Conservation (phyloP, 2,329 filamentous ascomycete genomes). For the Fusarium sterilihyphosum region DNA sequence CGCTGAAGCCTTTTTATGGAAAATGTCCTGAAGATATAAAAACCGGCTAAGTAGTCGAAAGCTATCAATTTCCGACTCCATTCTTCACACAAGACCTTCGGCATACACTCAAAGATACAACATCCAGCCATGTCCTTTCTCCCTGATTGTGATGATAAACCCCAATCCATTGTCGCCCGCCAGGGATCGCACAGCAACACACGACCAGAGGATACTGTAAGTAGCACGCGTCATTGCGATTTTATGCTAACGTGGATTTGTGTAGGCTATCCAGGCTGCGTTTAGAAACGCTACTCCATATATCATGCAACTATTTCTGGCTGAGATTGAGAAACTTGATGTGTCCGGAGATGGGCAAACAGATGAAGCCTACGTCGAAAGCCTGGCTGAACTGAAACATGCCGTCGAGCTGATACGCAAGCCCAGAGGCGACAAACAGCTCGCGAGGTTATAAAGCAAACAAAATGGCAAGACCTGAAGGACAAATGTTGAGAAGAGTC, state of each 20-base stretch:
- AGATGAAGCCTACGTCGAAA: background rate
- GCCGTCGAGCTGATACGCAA: background rate
- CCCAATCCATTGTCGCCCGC: accelerated
- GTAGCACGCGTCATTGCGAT: background rate
- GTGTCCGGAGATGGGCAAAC: background rate
- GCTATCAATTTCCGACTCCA: background rate
- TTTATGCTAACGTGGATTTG: accelerated
- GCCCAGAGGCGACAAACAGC: background rate
- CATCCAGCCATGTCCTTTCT: accelerated
- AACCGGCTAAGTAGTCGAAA: too few species aligned
- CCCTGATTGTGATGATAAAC: accelerated
- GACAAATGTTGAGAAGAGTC: background rate
- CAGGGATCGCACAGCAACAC: accelerated
- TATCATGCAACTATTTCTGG: background rate
- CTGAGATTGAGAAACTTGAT: background rate
- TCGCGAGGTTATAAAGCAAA: background rate
- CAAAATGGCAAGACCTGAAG: accelerated
- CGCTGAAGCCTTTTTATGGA: too few species aligned
- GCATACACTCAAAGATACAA: background rate
- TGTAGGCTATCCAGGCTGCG: background rate
- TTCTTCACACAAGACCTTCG: background rate
- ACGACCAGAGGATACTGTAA: background rate
- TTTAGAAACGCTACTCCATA: background rate
- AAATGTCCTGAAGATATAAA: too few species aligned
- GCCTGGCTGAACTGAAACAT: background rate